These are phyloP conservation scores for Paramecium biaurelia DNA, from an alignment of 73 alveolate species.

Conservation along the genomic window DNA sequence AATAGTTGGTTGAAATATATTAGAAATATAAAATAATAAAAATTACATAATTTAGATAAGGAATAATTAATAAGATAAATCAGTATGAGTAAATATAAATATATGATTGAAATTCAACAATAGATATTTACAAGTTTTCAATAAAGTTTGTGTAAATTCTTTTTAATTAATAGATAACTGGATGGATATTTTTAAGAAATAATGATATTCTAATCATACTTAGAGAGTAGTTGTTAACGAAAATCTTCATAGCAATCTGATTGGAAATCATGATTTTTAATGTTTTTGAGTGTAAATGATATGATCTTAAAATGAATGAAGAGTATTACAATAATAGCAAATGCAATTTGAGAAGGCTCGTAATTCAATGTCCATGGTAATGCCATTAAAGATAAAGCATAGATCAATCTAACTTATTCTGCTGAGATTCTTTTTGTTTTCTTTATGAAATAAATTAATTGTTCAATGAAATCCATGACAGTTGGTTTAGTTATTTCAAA, in stretches of 20 bases:
- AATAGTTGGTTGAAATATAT: neutral
- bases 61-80: neutral
- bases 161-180: neutral
- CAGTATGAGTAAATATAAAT: neutral
- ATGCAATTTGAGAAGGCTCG: neutral
- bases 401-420: neutral
- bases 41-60: neutral
- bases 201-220: neutral
- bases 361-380: neutral
- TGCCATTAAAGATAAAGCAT: neutral
- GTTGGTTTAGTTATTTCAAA: constrained; percentile 25
- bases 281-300: neutral
- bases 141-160: neutral
- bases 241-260: neutral
- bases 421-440: neutral
- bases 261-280: neutral
- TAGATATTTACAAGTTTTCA: neutral
- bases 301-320: neutral
- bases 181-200: neutral
- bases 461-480: constrained; percentile 1
- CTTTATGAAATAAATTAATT: neutral
- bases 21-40: neutral
- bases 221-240: neutral
- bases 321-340: neutral
- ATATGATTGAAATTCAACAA: neutral